A percentile compares a stretch with the other conserved stretches of the same genome.
These are phyloP conservation scores for Blastocystis sp. DNA, from an alignment of 352 stramenopile genomes.

Conservation along the genomic window DNA sequence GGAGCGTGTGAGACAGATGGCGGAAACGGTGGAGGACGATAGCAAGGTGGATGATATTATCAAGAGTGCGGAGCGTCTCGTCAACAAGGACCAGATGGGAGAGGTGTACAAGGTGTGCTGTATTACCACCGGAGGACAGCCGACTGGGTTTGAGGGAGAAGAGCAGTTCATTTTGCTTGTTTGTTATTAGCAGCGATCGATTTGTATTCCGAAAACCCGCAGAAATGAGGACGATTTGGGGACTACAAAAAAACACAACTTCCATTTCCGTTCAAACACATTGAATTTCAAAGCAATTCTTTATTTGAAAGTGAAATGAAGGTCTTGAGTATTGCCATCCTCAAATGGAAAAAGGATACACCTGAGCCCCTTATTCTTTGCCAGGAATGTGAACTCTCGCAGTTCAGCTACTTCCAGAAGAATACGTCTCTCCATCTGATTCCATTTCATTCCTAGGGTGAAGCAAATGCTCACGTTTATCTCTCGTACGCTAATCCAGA, in stretches of 20 bases:
- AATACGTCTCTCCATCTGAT: conserved; percentile 60
- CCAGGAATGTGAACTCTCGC: conserved; percentile 67
- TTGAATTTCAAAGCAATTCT: too few species aligned
- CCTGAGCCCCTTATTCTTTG: conserved; percentile 67
- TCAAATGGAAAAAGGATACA: conserved; percentile 64
- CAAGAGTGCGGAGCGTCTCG: conserved; percentile 30
- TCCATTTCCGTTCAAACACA: too few species aligned
- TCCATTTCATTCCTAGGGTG: conserved; percentile 65
- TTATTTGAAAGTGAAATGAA: conserved; percentile 71
- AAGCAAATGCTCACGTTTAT: conserved; percentile 98
- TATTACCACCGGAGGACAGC: conserved; percentile 34
- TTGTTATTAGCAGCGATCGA: too few species aligned
- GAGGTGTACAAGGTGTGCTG: conserved; percentile 49
- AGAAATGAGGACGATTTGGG: too few species aligned
- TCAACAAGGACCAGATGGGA: conserved; percentile 53
- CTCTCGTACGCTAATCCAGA: conserved; percentile 93
- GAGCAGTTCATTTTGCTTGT: conserved; percentile 55
- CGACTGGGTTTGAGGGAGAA: conserved; percentile 53
- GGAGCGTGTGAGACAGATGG: conserved; percentile 59
- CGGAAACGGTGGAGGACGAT: conserved; percentile 60
- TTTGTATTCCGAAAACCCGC: too few species aligned
- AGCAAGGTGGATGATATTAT: conserved; percentile 59
- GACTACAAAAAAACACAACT: too few species aligned
- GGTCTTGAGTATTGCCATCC: conserved; percentile 69
- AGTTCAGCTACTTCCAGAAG: conserved; percentile 75